Evolutionary conservation across 2,329 filamentous ascomycete species (phyloP), one percentile per base, ranked within the genome.

Genomic region (Aspergillus versicolor): DNA sequence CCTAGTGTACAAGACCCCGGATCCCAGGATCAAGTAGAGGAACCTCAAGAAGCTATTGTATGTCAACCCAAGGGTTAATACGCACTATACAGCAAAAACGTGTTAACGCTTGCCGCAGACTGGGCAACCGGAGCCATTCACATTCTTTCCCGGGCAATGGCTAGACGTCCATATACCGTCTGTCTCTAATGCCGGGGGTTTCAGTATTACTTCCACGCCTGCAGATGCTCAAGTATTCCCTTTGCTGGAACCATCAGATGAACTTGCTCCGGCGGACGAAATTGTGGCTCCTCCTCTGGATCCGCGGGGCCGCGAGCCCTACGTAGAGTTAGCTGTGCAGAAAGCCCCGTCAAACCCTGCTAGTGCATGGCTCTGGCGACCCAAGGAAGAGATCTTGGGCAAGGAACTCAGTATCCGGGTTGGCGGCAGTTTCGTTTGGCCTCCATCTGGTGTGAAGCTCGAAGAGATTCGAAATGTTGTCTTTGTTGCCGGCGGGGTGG

Each of bases 81-180:
- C 8, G 27, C 27, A 9, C 3, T 30, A 11, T 21, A 9, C 8
- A 1, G 2, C 13, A 13, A n/a, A 24, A 3, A 44, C 19, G 42
- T 34, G 37, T 49, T 58, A 48, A 63, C 40, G 32, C 22, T 11
- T 8, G 11, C 13, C n/a, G 19, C 47, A 70, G 68, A 41, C 61
- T 22, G 61, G 58, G 24, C 60, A 66, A 62, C 62, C 65, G 53
- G 67, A 70, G 56, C 60, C 67, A 58, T 69, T 75, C 43, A 72
- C 89, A 81, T 95, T 94, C 74, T 80, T 86, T 5, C 85, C 92
- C 5, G 92, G 92, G 53, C 92, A 96, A 79, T 96, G 91, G 90
- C 82, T 96, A 55, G 92, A 96, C 71, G 87, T 91, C 6, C 88
- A 89, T 70, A 83, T 91, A 52, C 91, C 92, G 1, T 79, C 78